Conservation (phyloP, 441 rosid species). For the Pelargonium myrrhifolium region DNA sequence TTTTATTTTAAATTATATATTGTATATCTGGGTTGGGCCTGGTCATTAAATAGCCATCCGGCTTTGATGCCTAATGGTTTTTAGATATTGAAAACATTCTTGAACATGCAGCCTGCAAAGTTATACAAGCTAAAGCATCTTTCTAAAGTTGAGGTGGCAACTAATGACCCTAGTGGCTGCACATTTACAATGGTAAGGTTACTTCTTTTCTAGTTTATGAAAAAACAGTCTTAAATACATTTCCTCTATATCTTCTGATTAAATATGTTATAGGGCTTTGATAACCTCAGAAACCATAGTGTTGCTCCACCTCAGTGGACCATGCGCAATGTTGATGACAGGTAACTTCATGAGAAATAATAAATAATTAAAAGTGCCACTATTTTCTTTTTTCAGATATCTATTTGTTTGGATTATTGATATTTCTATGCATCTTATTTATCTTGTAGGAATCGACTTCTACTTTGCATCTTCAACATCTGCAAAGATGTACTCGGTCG, state of each 20-base stretch:
- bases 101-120: conserved; percentile 77
- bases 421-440: no score
- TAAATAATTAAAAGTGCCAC: neutral
- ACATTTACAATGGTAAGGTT: conserved; percentile 79
- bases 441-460: conserved; percentile 72
- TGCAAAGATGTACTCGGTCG: conserved; percentile 78
- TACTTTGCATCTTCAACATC: conserved; percentile 70
- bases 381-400: no score
- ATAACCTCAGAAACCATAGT: conserved; percentile 88
- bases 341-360: conserved; percentile 35
- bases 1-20: no score
- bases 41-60: neutral
- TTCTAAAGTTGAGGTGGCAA: conserved; percentile 81
- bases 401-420: neutral
- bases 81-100: conserved; percentile 13
- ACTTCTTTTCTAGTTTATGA: conserved; percentile 7
- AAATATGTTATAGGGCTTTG: conserved; percentile 68
- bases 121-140: conserved; percentile 91
- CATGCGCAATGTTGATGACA: conserved; percentile 92
- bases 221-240: conserved; percentile 4
- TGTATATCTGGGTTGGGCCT: no score
- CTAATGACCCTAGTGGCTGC: conserved; percentile 96
- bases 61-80: neutral
- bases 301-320: conserved; percentile 99
- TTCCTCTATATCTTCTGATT: conserved; percentile 23